Evolutionary conservation across 257 asterid species (phyloP), one percentile per base, ranked within the genome.

Genomic region (Jasminum sambac): DNA sequence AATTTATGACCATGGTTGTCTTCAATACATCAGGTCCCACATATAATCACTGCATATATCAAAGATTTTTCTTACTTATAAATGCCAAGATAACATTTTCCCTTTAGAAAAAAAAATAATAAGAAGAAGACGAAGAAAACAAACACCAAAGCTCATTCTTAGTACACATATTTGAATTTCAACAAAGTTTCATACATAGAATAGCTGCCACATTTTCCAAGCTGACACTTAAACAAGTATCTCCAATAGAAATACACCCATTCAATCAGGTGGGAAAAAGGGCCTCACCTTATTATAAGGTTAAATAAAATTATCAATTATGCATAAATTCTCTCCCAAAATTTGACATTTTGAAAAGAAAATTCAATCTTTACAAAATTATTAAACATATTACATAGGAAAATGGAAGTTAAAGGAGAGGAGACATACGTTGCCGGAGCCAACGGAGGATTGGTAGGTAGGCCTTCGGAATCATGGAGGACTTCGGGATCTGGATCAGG

Each of bases 371-470:
- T 39, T 3, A 62, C 44, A 34, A 62, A 19, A 36, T 62, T 16
- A 39, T 19, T 13, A 3, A 0, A 58, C 9, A 63, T 63, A 8
- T 5, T 26, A 16, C 17, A 14, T 23, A 21, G 36, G 37, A 36
- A 63, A 7, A 6, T 50, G 25, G 25, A 50, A 50, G 8, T 11
- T 16, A 50, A 17, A 17, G 19, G 5, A 5, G 21, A 42, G 43
- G 24, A 1, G n/a, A 78, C 96, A 88, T 73, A 90, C 97, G 84
- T 65, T 38, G 82, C 81, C 74, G 77, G 38, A 5, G 87, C 80
- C 84, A 83, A 59, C 3, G 82, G 89, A 63, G 71, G 69, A 64
- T 67, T 64, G 17, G 64, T 8, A 26, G 80, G 23, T 8, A 72
- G 63, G 38, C 41, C 21, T 6, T 65, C 73, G 11, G 84, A 21